phyloP scores from a whole-genome alignment of 2,329 filamentous ascomycete species.

The Fusarium nanum region DNA sequence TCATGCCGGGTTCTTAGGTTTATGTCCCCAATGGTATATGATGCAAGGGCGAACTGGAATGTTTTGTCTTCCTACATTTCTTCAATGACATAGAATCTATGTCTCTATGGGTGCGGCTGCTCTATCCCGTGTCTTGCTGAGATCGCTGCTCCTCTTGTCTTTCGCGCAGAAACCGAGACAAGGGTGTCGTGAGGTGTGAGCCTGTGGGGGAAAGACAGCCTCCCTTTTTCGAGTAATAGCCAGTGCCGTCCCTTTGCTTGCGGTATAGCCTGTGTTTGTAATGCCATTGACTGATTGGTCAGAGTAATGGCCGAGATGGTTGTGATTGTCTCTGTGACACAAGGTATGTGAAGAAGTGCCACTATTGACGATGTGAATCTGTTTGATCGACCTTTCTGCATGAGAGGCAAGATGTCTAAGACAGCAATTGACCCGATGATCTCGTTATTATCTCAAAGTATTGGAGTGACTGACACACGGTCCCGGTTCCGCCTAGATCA shows the following conservation, averaged over 20 bases:
- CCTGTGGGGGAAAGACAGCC: neutral
- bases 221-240: neutral
- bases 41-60: neutral
- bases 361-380: neutral
- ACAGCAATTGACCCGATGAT: neutral
- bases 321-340: neutral
- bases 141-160: neutral
- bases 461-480: too few relatives aligned
- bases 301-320: neutral
- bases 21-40: fast-evolving
- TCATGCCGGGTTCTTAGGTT: neutral
- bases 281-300: too few relatives aligned
- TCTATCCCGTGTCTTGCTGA: neutral
- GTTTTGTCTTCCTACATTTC: neutral
- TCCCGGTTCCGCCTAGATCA: neutral
- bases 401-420: too few relatives aligned
- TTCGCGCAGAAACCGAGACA: neutral
- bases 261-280: too few relatives aligned
- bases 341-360: neutral
- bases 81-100: neutral
- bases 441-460: neutral
- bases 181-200: neutral
- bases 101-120: neutral
- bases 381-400: neutral
- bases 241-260: neutral